Evolutionary conservation across 2,329 filamentous ascomycete species (phyloP).

Genomic region (Aurifilum marmelostoma): DNA sequence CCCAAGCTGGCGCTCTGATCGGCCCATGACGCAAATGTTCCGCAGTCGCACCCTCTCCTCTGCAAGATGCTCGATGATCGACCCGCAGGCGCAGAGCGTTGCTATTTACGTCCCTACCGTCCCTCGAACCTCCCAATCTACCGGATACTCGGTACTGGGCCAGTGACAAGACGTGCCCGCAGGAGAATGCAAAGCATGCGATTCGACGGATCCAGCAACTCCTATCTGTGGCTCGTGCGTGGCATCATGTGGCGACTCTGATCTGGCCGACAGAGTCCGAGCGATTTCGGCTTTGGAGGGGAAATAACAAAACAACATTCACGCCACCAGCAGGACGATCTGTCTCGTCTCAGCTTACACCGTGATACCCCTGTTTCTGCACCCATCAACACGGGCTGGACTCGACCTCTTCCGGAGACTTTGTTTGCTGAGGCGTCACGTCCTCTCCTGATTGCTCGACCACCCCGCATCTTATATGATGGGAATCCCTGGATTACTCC

Average conservation of each 20-base stretch:
- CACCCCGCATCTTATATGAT: background rate
- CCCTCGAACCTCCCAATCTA: conserved; percentile 10
- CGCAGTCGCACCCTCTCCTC: background rate
- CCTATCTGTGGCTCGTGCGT: background rate
- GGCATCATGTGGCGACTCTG: background rate
- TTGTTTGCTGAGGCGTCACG: background rate
- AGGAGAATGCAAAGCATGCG: background rate
- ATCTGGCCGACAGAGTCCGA: background rate
- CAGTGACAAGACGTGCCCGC: background rate
- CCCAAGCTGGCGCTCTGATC: conserved; percentile 2
- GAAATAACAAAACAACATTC: background rate
- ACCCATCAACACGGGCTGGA: background rate
- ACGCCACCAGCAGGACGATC: background rate
- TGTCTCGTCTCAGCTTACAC: conserved; percentile 3
- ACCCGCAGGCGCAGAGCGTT: conserved; percentile 4
- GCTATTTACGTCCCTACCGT: conserved; percentile 25
- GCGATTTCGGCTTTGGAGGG: background rate
- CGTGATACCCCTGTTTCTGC: background rate
- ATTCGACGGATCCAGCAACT: background rate
- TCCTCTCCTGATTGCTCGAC: background rate
- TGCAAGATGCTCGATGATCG: conserved; percentile 1
- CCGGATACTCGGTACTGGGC: conserved; percentile 14
- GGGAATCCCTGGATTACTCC: conserved; percentile 2
- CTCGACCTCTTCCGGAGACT: background rate
- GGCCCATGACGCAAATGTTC: conserved; percentile 2